Evolutionary conservation across 2,329 filamentous ascomycete genomes (phyloP).

Genomic region (Cordyceps tenuipes): DNA sequence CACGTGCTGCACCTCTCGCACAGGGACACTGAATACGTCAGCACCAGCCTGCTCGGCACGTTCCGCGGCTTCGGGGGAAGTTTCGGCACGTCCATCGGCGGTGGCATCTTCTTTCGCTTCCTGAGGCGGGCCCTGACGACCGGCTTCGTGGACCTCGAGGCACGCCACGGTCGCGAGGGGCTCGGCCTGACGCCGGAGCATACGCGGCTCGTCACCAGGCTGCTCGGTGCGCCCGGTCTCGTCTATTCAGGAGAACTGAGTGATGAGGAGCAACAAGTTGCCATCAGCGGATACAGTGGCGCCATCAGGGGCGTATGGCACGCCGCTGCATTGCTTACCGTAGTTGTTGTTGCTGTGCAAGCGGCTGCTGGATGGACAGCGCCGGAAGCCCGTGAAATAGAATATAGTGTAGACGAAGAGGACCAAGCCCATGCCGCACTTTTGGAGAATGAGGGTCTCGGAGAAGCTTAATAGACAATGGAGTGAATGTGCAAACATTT

Average conservation of each 20-base stretch:
- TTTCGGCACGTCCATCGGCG: conserved; percentile 72
- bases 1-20: conserved; percentile 67
- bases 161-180: conserved; percentile 16
- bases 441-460: conserved; percentile 24
- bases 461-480: conserved; percentile 18
- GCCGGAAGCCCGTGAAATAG: conserved; percentile 47
- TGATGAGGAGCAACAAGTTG: conserved; percentile 34
- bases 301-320: conserved; percentile 39
- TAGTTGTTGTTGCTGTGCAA: conserved; percentile 39
- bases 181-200: conserved; percentile 24
- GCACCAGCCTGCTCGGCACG: conserved; percentile 67
- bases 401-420: conserved; percentile 28
- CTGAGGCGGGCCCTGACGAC: conserved; percentile 46
- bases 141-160: conserved; percentile 46
- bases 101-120: conserved; percentile 62
- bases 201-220: conserved; percentile 33
- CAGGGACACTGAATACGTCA: conserved; percentile 61
- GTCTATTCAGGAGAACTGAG: conserved; percentile 37
- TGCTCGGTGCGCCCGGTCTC: conserved; percentile 43
- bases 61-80: conserved; percentile 76
- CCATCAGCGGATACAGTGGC: conserved; percentile 38
- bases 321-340: conserved; percentile 34
- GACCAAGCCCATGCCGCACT: conserved; percentile 18
- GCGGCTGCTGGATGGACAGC: conserved; percentile 43
- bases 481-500: neutral